phyloP scores from a whole-genome alignment of 441 rosid species.

The Jatropha multifida region DNA sequence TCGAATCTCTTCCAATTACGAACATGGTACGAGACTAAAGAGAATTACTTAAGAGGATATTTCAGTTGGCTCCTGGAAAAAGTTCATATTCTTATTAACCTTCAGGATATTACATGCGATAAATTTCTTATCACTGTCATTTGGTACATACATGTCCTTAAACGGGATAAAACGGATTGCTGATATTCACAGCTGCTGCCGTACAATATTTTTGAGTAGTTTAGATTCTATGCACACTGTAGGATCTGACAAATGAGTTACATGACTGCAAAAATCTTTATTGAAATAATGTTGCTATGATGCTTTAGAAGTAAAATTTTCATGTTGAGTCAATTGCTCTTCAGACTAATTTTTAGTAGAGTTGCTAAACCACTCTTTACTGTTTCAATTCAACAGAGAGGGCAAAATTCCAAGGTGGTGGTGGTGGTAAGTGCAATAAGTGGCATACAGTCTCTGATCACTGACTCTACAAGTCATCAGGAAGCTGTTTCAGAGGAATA shows the following conservation, averaged over 20 bases:
- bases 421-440: neutral
- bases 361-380: neutral
- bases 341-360: neutral
- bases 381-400: neutral
- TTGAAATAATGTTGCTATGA: neutral
- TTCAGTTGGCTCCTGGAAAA: neutral
- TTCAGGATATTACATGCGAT: neutral
- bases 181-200: neutral
- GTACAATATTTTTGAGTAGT: neutral
- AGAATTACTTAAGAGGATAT: neutral
- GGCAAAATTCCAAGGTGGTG: neutral
- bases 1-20: neutral
- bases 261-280: neutral
- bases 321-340: neutral
- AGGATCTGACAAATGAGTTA: neutral
- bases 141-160: neutral
- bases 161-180: neutral
- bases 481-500: neutral
- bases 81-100: neutral
- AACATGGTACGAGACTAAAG: neutral
- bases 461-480: neutral
- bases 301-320: neutral
- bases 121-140: neutral
- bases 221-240: neutral
- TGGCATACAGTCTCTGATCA: neutral